phyloP scores from a whole-genome alignment of 116 monocot species.

The Iris pallida region DNA sequence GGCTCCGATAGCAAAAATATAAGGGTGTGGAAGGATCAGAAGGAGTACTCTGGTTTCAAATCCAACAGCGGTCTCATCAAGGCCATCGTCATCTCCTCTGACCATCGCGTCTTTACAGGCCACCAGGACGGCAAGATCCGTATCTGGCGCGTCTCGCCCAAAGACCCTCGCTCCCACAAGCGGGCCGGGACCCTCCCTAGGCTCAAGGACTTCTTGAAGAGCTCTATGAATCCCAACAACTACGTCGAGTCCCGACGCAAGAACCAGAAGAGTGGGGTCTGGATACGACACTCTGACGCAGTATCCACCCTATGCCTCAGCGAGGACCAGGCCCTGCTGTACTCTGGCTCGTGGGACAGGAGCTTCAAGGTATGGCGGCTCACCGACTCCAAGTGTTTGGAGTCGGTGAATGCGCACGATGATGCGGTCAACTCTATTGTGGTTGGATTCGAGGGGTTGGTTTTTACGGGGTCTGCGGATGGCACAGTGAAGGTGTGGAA shows the following conservation, averaged over 20 bases:
- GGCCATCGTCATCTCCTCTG: conserved; percentile 24
- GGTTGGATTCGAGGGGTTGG: conserved; percentile 27
- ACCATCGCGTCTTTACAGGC: conserved; percentile 21
- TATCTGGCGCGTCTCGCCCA: conserved; percentile 15
- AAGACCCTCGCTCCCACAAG: conserved; percentile 18
- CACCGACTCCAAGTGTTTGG: conserved; percentile 31
- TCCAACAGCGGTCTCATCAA: conserved; percentile 24
- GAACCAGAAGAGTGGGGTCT: conserved; percentile 13
- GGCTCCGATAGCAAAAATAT: conserved; percentile 36
- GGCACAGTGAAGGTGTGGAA: conserved; percentile 56
- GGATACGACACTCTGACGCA: conserved; percentile 27
- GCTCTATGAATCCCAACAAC: conserved; percentile 20
- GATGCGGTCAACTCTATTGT: conserved; percentile 55
- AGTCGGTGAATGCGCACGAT: conserved; percentile 55
- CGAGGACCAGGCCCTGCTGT: conserved; percentile 23
- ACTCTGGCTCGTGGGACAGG: conserved; percentile 38
- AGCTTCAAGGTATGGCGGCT: conserved; percentile 32
- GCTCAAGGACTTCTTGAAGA: conserved; percentile 19
- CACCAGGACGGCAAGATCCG: conserved; percentile 38
- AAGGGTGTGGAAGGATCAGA: conserved; percentile 28
- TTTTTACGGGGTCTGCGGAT: conserved; percentile 56
- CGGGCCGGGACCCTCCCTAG: conserved; percentile 23
- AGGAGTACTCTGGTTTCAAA: conserved; percentile 26
- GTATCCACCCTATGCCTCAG: conserved; percentile 22
- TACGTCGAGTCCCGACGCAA: conserved; percentile 16